phyloP scores from a whole-genome alignment of 805 yeast genomes.

The Candida oleophila region DNA sequence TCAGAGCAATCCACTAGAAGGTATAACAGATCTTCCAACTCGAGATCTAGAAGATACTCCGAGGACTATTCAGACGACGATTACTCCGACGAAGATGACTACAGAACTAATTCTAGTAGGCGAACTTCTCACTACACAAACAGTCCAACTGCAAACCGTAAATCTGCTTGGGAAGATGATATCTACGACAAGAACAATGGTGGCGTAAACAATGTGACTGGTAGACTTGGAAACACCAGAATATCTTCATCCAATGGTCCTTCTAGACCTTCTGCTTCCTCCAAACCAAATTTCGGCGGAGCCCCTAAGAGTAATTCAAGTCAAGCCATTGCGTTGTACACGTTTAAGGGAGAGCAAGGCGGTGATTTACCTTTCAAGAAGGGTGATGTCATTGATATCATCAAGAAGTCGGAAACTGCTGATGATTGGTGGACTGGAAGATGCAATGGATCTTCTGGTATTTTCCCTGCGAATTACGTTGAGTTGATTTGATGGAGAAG shows the following conservation, averaged over 20 bases:
- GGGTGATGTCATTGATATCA: conserved; percentile 88
- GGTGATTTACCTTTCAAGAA: conserved; percentile 92
- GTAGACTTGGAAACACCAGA: conserved; percentile 34
- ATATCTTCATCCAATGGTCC: conserved; percentile 26
- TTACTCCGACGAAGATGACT: conserved; percentile 37
- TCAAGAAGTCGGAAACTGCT: conserved; percentile 80
- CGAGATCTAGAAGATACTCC: conserved; percentile 24
- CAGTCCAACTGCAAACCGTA: conserved; percentile 19
- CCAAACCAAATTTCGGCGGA: conserved; percentile 42
- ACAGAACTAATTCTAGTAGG: conserved; percentile 18
- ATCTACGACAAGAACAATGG: conserved; percentile 58
- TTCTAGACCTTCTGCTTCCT: conserved; percentile 36
- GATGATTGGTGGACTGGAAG: conserved; percentile 99
- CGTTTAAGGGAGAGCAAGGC: conserved; percentile 88
- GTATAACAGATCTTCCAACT: conserved; percentile 16
- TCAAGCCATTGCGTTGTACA: conserved; percentile 86
- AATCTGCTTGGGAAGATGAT: conserved; percentile 82
- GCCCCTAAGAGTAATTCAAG: conserved; percentile 44
- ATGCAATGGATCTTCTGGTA: conserved; percentile 79
- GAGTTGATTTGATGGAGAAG: conserved; percentile 53
- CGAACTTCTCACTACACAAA: conserved; percentile 10
- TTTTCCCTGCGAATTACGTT: conserved; percentile 96
- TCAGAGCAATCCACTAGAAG: conserved; percentile 34
- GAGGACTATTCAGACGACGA: conserved; percentile 37
- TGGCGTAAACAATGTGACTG: conserved; percentile 34